phyloP scores from a whole-genome alignment of 2,329 filamentous ascomycete genomes.

The Hysterium pulicare region DNA sequence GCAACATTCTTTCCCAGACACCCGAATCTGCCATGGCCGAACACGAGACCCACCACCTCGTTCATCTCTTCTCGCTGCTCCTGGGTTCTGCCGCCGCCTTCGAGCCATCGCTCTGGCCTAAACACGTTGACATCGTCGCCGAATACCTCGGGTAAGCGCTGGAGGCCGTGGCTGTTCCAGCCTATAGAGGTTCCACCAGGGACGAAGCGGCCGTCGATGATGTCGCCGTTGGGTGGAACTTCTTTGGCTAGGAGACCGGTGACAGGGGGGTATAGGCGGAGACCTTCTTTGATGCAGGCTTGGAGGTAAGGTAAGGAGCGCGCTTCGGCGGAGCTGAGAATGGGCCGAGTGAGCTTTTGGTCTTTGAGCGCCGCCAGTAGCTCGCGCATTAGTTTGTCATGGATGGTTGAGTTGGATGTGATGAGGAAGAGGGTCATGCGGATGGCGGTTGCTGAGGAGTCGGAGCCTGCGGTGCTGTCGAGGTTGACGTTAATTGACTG shows the following conservation, averaged over 20 bases:
- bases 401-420: constrained; percentile 43
- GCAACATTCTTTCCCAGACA: constrained; percentile 7
- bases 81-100: not conserved
- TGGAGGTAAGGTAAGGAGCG: constrained; percentile 16
- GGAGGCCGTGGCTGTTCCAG: constrained; percentile 39
- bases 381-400: constrained; percentile 41
- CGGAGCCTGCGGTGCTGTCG: constrained; percentile 50
- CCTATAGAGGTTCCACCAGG: constrained; percentile 37
- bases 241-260: constrained; percentile 37
- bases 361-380: constrained; percentile 33
- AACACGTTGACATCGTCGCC: constrained; percentile 37
- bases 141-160: constrained; percentile 34
- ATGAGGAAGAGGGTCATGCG: constrained; percentile 49
- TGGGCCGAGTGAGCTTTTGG: constrained; percentile 34
- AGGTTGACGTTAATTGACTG: not conserved
- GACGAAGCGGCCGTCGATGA: constrained; percentile 35
- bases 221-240: constrained; percentile 31
- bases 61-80: constrained; percentile 3
- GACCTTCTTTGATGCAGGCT: constrained; percentile 24
- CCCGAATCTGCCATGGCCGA: constrained; percentile 6
- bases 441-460: constrained; percentile 52
- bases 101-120: constrained; percentile 36
- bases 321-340: constrained; percentile 44
- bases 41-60: constrained; percentile 3
- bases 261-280: constrained; percentile 23